These are phyloP conservation scores for Akanthomyces dipterigenus DNA, from an alignment of 2,329 filamentous ascomycete genomes.

Conservation along the genomic window DNA sequence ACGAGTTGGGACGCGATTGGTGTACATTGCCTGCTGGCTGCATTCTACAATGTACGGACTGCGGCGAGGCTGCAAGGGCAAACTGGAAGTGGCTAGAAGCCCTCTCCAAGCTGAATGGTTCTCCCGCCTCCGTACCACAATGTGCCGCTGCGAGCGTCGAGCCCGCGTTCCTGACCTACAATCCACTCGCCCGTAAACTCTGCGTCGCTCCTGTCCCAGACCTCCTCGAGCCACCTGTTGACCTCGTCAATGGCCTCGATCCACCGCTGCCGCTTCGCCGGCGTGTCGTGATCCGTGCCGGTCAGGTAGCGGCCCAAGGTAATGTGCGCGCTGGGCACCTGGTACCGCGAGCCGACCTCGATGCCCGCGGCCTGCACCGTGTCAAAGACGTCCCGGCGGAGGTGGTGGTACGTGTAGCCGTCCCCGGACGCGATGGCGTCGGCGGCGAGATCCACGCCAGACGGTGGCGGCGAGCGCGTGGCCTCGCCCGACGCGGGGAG, in stretches of 20 bases:
- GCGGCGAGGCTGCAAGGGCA: neutral
- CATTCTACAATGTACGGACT: neutral
- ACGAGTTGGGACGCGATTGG: neutral
- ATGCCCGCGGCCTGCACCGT: slow-evolving; percentile 55
- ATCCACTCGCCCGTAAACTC: slow-evolving; percentile 65
- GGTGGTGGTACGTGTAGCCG: slow-evolving; percentile 80
- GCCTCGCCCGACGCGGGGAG: slow-evolving; percentile 67
- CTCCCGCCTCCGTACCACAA: slow-evolving; percentile 86
- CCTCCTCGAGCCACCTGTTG: slow-evolving; percentile 69
- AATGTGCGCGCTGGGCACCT: slow-evolving; percentile 83
- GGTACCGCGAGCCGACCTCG: slow-evolving; percentile 70
- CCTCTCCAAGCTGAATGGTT: slow-evolving; percentile 57
- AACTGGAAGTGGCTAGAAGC: slow-evolving; percentile 37
- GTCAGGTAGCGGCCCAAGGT: slow-evolving; percentile 77
- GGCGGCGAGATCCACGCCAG: slow-evolving; percentile 27
- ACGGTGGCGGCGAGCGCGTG: slow-evolving; percentile 29
- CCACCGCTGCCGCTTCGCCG: slow-evolving; percentile 55
- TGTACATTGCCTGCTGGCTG: neutral
- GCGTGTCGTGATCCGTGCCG: slow-evolving; percentile 54
- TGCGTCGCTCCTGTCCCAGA: slow-evolving; percentile 53
- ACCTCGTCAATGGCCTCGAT: slow-evolving; percentile 66
- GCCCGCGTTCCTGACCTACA: slow-evolving; percentile 76
- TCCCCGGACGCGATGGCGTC: slow-evolving; percentile 45
- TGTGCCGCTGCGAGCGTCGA: slow-evolving; percentile 67
- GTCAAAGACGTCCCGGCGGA: slow-evolving; percentile 70